A percentile compares a stretch with the other conserved stretches of the same genome.
Conservation (phyloP, 768 basidiomycete species). For the Cyclocybe aegerita region DNA sequence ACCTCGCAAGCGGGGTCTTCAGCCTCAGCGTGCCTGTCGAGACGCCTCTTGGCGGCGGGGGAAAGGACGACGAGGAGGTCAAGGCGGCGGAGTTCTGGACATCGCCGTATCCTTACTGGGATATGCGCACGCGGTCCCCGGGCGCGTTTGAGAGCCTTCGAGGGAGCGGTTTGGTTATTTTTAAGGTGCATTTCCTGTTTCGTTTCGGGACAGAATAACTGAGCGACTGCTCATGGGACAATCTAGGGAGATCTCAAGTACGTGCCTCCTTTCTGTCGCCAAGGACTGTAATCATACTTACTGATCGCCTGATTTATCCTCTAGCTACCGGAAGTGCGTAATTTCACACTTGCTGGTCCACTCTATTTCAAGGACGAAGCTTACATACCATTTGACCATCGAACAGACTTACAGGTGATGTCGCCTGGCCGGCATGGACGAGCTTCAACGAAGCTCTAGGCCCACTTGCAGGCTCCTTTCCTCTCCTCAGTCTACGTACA, state of each 20-base stretch:
- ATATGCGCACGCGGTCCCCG: slow-evolving; percentile 56
- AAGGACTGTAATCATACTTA: not conserved
- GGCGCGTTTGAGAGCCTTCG: slow-evolving; percentile 51
- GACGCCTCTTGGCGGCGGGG: slow-evolving; percentile 47
- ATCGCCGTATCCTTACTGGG: slow-evolving; percentile 72
- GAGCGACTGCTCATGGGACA: slow-evolving; percentile 3
- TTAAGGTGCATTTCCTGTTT: slow-evolving; percentile 56
- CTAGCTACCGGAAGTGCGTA: slow-evolving; percentile 64
- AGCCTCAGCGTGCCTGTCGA: slow-evolving; percentile 64
- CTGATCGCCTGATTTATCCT: not conserved
- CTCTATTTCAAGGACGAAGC: not conserved
- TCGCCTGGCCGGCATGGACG: slow-evolving; percentile 83
- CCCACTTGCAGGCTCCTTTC: slow-evolving; percentile 79
- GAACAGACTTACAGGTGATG: slow-evolving; percentile 82
- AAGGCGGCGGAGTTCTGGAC: slow-evolving; percentile 66
- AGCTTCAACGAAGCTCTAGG: slow-evolving; percentile 75
- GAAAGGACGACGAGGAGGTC: slow-evolving; percentile 13
- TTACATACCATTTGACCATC: not conserved
- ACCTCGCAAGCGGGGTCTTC: slow-evolving; percentile 74
- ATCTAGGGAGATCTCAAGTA: slow-evolving; percentile 87
- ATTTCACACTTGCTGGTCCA: not conserved
- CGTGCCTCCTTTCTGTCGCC: slow-evolving; percentile 25
- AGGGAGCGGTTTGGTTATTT: slow-evolving; percentile 70
- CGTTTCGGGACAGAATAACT: not conserved
- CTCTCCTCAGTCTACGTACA: slow-evolving; percentile 82